phyloP scores from a whole-genome alignment of 495 filamentous ascomycete species.

The Penicillium herquei region DNA sequence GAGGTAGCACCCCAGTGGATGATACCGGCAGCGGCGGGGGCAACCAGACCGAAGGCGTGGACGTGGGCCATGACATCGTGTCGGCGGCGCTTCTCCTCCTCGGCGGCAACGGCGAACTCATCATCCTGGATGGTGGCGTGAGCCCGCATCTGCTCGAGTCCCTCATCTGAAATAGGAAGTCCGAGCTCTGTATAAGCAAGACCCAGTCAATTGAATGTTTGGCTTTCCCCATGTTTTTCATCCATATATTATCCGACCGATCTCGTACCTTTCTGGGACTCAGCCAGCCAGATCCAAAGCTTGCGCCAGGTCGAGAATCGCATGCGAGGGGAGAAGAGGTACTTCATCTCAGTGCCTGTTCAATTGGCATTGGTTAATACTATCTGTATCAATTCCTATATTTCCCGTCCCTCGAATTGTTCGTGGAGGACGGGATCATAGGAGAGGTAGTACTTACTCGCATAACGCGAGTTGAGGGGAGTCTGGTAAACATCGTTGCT shows the following conservation, averaged over 20 bases:
- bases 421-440: slow-evolving; percentile 3
- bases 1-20: slow-evolving; percentile 77
- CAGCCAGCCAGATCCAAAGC: slow-evolving; percentile 82
- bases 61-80: slow-evolving; percentile 76
- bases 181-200: slow-evolving; percentile 42
- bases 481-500: slow-evolving; percentile 70
- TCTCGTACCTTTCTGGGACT: slow-evolving; percentile 66
- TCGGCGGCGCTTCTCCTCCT: slow-evolving; percentile 75
- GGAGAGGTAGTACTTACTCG: slow-evolving; percentile 46
- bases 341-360: slow-evolving; percentile 49
- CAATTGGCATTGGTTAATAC: slow-evolving; percentile 10
- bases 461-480: slow-evolving; percentile 70
- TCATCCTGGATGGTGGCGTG: slow-evolving; percentile 72
- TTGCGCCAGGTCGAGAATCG: slow-evolving; percentile 75
- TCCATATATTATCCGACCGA: background rate
- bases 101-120: slow-evolving; percentile 72
- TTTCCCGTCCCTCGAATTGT: slow-evolving; percentile 12
- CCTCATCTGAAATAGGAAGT: slow-evolving; percentile 63
- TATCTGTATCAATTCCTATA: background rate
- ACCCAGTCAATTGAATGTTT: slow-evolving; percentile 28
- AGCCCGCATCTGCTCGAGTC: slow-evolving; percentile 70
- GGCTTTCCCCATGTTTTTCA: slow-evolving; percentile 1
- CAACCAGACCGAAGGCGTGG: slow-evolving; percentile 67
- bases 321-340: slow-evolving; percentile 67
- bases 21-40: slow-evolving; percentile 80